These are phyloP conservation scores for Sarocladium strictum DNA, from an alignment of 2,329 filamentous ascomycete genomes.

Conservation along the genomic window DNA sequence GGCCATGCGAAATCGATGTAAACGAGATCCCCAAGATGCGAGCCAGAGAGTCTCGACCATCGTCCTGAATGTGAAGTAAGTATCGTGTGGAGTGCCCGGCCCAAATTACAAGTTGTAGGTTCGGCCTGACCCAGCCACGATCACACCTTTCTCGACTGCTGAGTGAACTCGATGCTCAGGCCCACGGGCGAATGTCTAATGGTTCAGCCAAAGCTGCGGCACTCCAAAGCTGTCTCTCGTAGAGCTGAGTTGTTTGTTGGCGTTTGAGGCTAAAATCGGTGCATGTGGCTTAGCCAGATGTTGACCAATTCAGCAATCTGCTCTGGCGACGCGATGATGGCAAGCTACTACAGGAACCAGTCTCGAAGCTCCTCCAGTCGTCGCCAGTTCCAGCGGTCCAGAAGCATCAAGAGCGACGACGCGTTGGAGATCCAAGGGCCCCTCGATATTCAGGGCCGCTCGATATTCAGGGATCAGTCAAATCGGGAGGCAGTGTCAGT, in stretches of 20 bases:
- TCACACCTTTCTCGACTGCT: not conserved
- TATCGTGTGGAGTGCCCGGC: not conserved
- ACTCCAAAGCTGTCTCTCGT: not conserved
- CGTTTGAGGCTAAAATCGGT: not conserved
- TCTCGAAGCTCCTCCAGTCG: constrained; percentile 17
- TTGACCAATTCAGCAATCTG: not conserved
- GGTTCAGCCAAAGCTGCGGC: not conserved
- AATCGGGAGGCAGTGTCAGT: constrained; percentile 36
- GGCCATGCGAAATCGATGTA: not conserved
- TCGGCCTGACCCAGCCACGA: not conserved
- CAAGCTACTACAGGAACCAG: constrained; percentile 14
- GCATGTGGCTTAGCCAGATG: constrained; percentile 3
- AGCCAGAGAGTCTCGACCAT: constrained; percentile 1
- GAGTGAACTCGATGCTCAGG: not conserved
- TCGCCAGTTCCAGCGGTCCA: constrained; percentile 24
- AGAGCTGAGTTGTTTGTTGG: not conserved
- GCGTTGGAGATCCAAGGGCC: constrained; percentile 36
- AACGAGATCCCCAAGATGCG: not conserved
- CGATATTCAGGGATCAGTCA: constrained; percentile 41
- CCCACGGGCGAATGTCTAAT: not conserved
- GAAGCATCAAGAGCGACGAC: constrained; percentile 36
- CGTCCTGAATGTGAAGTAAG: not conserved
- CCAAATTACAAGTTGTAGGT: not conserved
- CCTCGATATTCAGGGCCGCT: constrained; percentile 42
- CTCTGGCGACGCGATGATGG: constrained; percentile 8